phyloP scores from a whole-genome alignment of 2,329 filamentous ascomycete species.

The Calonectria fujianensis region DNA sequence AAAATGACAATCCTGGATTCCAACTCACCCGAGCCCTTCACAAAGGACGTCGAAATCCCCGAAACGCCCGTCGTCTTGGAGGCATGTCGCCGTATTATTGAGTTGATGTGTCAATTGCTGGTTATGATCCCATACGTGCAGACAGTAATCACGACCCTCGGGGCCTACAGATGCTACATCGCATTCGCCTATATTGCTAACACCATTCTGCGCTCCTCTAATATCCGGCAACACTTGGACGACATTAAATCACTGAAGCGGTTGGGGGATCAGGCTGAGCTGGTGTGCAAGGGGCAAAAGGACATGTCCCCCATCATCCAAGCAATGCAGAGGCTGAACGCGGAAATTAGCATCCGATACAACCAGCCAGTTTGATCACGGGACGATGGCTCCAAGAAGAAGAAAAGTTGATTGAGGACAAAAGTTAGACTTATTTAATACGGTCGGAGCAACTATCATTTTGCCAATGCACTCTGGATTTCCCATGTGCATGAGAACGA shows the following conservation, averaged over 20 bases:
- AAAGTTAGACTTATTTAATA: neutral
- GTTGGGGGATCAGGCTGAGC: constrained; percentile 43
- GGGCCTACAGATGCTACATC: constrained; percentile 55
- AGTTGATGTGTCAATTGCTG: constrained; percentile 46
- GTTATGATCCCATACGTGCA: constrained; percentile 50
- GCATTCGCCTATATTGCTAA: constrained; percentile 55
- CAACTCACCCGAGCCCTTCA: constrained; percentile 52
- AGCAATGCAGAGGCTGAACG: constrained; percentile 53
- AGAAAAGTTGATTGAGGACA: neutral
- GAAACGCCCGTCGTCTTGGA: constrained; percentile 56
- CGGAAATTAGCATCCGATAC: constrained; percentile 49
- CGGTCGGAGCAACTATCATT: too few relatives aligned
- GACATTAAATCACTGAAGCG: constrained; percentile 51
- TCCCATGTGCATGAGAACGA: too few relatives aligned
- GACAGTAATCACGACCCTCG: constrained; percentile 52
- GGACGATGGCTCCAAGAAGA: neutral
- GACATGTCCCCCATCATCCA: constrained; percentile 54
- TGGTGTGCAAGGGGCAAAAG: constrained; percentile 48
- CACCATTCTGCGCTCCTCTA: constrained; percentile 46
- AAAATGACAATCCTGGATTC: constrained; percentile 55
- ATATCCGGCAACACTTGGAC: constrained; percentile 41
- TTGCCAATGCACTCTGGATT: too few relatives aligned
- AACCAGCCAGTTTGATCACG: neutral
- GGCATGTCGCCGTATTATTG: constrained; percentile 50
- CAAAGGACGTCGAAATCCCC: constrained; percentile 55